A percentile compares a stretch with the other conserved stretches of the same genome.
Evolutionary conservation across 2,329 filamentous ascomycete species (phyloP).

Genomic region (Penicillium nordicum): DNA sequence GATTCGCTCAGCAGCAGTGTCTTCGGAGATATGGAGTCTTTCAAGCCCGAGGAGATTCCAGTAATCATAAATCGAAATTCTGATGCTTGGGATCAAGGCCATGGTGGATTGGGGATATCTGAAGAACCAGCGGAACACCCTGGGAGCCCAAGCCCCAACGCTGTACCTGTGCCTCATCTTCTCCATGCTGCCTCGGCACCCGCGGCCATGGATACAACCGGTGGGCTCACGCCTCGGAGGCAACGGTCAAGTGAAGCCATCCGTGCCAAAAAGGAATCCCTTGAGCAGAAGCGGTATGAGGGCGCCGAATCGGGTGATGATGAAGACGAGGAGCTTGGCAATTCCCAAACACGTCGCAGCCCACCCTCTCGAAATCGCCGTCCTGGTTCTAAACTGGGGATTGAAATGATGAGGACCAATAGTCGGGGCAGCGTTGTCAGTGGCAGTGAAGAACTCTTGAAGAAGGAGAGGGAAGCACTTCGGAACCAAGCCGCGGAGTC

Average conservation of each 20-base stretch:
- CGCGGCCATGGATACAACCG: slow-evolving; percentile 54
- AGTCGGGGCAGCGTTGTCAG: slow-evolving; percentile 76
- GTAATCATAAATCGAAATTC: slow-evolving; percentile 70
- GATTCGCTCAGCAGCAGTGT: slow-evolving; percentile 81
- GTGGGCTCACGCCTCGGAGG: slow-evolving; percentile 52
- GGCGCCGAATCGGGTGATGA: slow-evolving; percentile 87
- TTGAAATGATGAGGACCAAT: slow-evolving; percentile 97
- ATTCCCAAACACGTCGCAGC: slow-evolving; percentile 51
- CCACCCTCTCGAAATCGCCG: slow-evolving; percentile 53
- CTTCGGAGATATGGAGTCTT: slow-evolving; percentile 80
- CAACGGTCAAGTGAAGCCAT: slow-evolving; percentile 71
- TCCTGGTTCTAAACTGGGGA: slow-evolving; percentile 83
- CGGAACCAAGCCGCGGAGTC: slow-evolving; percentile 24
- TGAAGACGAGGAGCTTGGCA: slow-evolving; percentile 85
- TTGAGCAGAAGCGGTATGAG: slow-evolving; percentile 70
- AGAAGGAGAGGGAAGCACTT: slow-evolving; percentile 35
- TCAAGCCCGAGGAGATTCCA: slow-evolving; percentile 72
- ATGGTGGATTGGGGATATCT: slow-evolving; percentile 73
- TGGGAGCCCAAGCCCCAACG: slow-evolving; percentile 22
- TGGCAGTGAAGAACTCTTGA: slow-evolving; percentile 41
- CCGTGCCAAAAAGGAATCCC: slow-evolving; percentile 67
- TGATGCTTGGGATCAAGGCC: slow-evolving; percentile 67
- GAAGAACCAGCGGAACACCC: slow-evolving; percentile 46
- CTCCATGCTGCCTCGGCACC: slow-evolving; percentile 64
- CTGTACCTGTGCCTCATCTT: slow-evolving; percentile 51